Base-by-base conservation (phyloP, 495 filamentous ascomycete genomes). In the Achaetomiella virescens region DNA sequence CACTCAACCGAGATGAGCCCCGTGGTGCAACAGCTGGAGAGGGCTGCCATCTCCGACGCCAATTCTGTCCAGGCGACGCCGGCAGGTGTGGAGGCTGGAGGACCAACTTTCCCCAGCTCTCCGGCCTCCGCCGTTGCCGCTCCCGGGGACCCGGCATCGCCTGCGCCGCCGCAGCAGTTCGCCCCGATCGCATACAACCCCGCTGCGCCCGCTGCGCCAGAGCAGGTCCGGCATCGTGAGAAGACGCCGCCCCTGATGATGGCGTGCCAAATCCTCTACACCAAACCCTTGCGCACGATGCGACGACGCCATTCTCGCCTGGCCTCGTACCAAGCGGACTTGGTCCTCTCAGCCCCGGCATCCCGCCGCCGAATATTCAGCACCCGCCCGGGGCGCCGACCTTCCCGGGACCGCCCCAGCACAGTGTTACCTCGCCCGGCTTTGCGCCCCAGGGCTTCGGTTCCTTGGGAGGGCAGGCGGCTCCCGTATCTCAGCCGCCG, bases 101-200 rank as follows among this genome's bases (percentile, higher is more conserved):
- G 58, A 6, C 70, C 71, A 11, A 69, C 69, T 12, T 74, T 75
- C 40, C 67, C 78, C 2, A 64, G 63, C 53, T 68, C 67, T 51
- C 74, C 70, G 36, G 64, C 70, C 48, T 70, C 73, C 0, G 68
- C 61, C 35, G 58, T 68, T 38, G 47, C 65, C 27, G 57, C 35
- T 57, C 37, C 55, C 33, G 61, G 70, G 3, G 49, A 55, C 21
- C n/a, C 22, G 6, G 12, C 52, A 6, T 46, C 61, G 10, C 64
- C 61, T 18, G 55, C 60, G 63, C 52, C 69, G 18, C 70, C 72
- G 14, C 70, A 76, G 18, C 73, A 73, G 47, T 75, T 63, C 44
- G 84, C 81, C 48, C 75, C 78, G n/a, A 88, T 93, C 50, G 81
- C 89, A 2, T 96, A 96, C 61, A 96, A 96, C 69, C 91, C 91